Evolutionary conservation across 2,329 filamentous ascomycete species (phyloP).

Genomic region (Corynespora cassiicola): DNA sequence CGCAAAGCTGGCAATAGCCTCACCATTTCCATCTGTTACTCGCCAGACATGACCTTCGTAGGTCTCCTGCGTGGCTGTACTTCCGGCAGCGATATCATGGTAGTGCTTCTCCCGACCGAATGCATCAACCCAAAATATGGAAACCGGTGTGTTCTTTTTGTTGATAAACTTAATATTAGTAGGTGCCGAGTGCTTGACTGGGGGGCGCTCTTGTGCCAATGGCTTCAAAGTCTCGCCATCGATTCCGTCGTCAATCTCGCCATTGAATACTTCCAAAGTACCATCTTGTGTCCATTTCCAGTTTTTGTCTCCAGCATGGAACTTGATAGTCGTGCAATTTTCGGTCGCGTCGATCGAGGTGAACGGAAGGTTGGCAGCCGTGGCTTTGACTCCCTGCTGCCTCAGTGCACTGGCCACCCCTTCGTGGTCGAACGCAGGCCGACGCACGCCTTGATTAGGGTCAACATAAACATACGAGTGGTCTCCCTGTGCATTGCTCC

Average conservation of each 20-base stretch:
- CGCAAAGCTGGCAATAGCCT: constrained; percentile 6
- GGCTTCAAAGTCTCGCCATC: no score
- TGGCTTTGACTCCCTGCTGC: constrained; percentile 6
- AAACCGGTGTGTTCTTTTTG: neutral
- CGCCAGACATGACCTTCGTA: constrained; percentile 16
- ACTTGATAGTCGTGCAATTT: constrained; percentile 7
- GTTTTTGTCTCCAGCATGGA: constrained; percentile 7
- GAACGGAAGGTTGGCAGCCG: constrained; percentile 9
- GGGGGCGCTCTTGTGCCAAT: neutral
- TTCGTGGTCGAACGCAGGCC: constrained; percentile 16
- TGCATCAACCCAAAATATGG: constrained; percentile 12
- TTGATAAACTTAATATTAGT: constrained; percentile 8
- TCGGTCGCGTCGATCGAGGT: constrained; percentile 5
- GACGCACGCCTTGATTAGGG: constrained; percentile 2
- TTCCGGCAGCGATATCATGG: constrained; percentile 7
- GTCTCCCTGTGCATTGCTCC: neutral
- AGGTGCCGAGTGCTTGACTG: neutral
- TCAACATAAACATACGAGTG: constrained; percentile 11
- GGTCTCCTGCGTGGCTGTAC: constrained; percentile 1
- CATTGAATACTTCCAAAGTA: constrained; percentile 3
- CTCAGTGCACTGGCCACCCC: constrained; percentile 7
- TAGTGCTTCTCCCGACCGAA: constrained; percentile 3
- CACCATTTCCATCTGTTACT: constrained; percentile 1
- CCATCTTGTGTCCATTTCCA: constrained; percentile 12
- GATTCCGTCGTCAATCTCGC: neutral